Evolutionary conservation across 108 stramenopile species (phyloP).

Genomic region (Skeletonema tropicum): DNA sequence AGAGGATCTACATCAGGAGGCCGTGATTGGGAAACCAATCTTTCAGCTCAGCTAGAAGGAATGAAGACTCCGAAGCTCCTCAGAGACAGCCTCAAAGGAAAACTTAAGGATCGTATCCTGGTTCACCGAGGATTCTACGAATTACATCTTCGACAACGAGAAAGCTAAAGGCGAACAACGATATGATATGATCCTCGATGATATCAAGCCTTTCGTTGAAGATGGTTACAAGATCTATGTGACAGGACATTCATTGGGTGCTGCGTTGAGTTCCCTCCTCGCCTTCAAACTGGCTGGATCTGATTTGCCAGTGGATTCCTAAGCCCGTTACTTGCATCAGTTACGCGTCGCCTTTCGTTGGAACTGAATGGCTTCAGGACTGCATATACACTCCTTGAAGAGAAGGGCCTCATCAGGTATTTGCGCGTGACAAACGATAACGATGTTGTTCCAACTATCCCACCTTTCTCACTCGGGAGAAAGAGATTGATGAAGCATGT

Average conservation of each 20-base stretch:
- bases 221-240: not conserved
- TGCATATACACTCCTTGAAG: constrained; percentile 4
- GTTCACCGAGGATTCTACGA: not conserved
- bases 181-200: not conserved
- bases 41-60: not conserved
- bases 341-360: constrained; percentile 2
- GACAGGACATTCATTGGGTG: constrained; percentile 2
- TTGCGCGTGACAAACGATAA: not conserved
- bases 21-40: not conserved
- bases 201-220: not conserved
- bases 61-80: not conserved
- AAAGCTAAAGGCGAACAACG: not conserved
- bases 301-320: constrained; percentile 3
- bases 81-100: not conserved
- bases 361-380: constrained; percentile 6
- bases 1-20: too few species aligned
- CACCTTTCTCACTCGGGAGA: not conserved
- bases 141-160: not conserved
- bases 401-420: not conserved
- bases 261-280: constrained; percentile 10
- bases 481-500: not conserved
- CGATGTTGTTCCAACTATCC: not conserved
- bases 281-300: constrained; percentile 17
- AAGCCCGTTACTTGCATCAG: constrained; percentile 19
- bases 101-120: not conserved